Percentiles rank a stretch among this genome's conserved stretches.
phyloP scores from a whole-genome alignment of 2,329 filamentous ascomycete species.

The Monilinia vaccinii-corymbosi region DNA sequence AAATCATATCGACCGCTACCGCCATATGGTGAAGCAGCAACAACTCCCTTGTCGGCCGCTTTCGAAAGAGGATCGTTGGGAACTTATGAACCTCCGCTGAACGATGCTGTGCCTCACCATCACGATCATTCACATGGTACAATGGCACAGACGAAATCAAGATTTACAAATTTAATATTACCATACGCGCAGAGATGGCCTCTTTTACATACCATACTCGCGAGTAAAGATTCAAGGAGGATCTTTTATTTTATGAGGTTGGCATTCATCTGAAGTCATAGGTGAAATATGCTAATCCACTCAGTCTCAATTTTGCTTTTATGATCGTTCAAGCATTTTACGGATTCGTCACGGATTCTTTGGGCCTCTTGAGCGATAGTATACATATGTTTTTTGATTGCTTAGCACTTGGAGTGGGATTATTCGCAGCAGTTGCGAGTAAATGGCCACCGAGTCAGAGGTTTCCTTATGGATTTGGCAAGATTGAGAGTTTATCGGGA shows the following conservation, averaged over 20 bases:
- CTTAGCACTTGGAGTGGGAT: constrained; percentile 78
- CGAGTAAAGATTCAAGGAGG: constrained; percentile 83
- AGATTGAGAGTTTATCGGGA: constrained; percentile 90
- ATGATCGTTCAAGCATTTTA: constrained; percentile 95
- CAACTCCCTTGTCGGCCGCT: constrained; percentile 11
- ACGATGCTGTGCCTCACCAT: constrained; percentile 16
- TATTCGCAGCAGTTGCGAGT: constrained; percentile 87
- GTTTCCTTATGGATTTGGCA: constrained; percentile 93
- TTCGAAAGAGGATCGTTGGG: constrained; percentile 16
- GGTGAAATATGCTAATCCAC: constrained; percentile 12
- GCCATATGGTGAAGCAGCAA: constrained; percentile 18
- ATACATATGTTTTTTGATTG: constrained; percentile 99
- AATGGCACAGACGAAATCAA: constrained; percentile 43
- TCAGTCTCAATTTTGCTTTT: constrained; percentile 82
- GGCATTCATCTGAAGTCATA: constrained; percentile 24
- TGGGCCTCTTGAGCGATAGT: constrained; percentile 92
- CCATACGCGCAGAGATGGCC: constrained; percentile 61
- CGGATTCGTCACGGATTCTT: constrained; percentile 83
- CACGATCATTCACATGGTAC: constrained; percentile 22
- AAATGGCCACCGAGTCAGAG: constrained; percentile 88
- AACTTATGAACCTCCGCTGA: constrained; percentile 19
- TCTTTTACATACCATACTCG: constrained; percentile 74
- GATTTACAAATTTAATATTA: constrained; percentile 65
- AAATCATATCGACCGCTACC: constrained; percentile 15
- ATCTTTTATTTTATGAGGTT: constrained; percentile 97